Evolutionary conservation across 2,329 filamentous ascomycete species (phyloP), one percentile per base, ranked within the genome.

Genomic region (Zalaria sp.): DNA sequence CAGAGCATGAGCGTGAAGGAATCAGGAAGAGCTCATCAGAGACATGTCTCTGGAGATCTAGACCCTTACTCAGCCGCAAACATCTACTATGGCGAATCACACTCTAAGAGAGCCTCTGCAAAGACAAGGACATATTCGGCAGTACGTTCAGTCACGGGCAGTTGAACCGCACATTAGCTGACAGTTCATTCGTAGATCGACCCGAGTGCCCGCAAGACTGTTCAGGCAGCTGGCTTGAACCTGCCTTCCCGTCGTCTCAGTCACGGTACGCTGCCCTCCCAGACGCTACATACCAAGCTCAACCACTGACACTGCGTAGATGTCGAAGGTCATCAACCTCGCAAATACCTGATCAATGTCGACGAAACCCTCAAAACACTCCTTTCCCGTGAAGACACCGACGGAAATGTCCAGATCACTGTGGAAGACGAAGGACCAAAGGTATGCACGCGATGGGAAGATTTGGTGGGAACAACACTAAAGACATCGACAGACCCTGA

Each of bases 381-480:
- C 36, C 71, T 86, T 47, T 76, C 77, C 32, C 82, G 89, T 50
- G 91, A 98, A 61, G 91, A 98, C 57, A 93, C 88, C 27, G 88
- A 98, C 62, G 71, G 76, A 43, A 95, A 98, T 62, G 84, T 86
- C 71, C 88, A 96, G 62, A 98, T 98, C 60, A 98, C 91, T 27
- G 93, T 96, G 53, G 91, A 96, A 57, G 91, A 98, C 64, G 75
- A 77, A 49, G 91, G 91, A 0, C 89, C 91, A 39, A 98, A 96
- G 73, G 83, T 82, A 60, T 48, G 56, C 36, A 27, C 5, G 38
- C n/a, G 5, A 43, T 18, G 26, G 31, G 9, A 10, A 34, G 35
- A 38, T 47, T 25, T 46, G 29, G 5, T 27, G 35, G 35, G n/a
- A 2, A 11, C 11, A 32, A n/a, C 27, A 36, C 32, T 45, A 47